Evolutionary conservation across 1,284 basidiomycete species (phyloP).

Genomic region (Apiotrichum domesticum): DNA sequence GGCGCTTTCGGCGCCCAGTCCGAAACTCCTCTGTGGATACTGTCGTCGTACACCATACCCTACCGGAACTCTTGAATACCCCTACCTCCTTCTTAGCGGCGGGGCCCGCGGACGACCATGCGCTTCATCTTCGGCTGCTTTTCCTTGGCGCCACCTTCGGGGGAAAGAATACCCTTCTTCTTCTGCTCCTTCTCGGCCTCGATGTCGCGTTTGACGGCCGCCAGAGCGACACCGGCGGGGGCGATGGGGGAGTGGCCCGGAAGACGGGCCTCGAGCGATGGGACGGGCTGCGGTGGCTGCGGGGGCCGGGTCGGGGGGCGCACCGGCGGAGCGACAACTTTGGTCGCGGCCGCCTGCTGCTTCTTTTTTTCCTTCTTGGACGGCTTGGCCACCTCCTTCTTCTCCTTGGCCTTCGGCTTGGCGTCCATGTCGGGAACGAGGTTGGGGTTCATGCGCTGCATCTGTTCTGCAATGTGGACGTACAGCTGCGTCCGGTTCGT

Average conservation of each 20-base stretch:
- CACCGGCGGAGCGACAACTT: background rate
- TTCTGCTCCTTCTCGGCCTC: constrained; percentile 45
- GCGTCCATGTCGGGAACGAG: constrained; percentile 46
- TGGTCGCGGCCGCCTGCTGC: background rate
- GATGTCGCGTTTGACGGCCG: constrained; percentile 41
- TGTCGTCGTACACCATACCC: background rate
- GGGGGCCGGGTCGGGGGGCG: constrained; percentile 31
- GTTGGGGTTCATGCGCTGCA: constrained; percentile 67
- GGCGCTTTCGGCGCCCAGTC: background rate
- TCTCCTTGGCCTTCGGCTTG: constrained; percentile 11
- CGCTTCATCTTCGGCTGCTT: constrained; percentile 43
- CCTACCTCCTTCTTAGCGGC: constrained; percentile 12
- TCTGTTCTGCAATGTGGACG: constrained; percentile 65
- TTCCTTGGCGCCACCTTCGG: constrained; percentile 22
- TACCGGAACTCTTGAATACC: background rate
- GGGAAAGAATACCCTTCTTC: constrained; percentile 34
- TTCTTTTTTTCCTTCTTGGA: constrained; percentile 2
- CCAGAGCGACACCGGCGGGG: constrained; percentile 41
- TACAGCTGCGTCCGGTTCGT: constrained; percentile 79
- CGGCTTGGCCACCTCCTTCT: background rate
- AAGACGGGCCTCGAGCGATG: constrained; percentile 40
- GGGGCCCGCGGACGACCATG: constrained; percentile 39
- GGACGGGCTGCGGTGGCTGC: constrained; percentile 34
- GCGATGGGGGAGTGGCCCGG: constrained; percentile 43
- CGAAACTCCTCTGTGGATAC: background rate